phyloP scores from a whole-genome alignment of 2,329 filamentous ascomycete genomes.

The Metarhizium rileyi region DNA sequence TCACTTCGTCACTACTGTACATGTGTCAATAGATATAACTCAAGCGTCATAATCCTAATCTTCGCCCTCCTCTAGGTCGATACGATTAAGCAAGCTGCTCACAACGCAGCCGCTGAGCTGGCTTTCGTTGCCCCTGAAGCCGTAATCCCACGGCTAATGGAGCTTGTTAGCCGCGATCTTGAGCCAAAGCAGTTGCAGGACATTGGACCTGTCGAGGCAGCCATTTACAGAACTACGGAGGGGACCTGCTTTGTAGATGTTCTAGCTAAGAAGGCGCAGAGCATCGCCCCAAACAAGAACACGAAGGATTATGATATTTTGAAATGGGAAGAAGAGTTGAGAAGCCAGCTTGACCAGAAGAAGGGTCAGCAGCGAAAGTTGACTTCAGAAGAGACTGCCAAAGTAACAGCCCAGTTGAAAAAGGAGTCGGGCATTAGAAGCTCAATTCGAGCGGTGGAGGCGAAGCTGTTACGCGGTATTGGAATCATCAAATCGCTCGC shows the following conservation, averaged over 20 bases:
- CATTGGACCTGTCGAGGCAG: constrained; percentile 79
- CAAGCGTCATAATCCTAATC: no score
- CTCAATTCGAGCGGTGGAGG: constrained; percentile 59
- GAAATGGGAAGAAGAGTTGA: constrained; percentile 93
- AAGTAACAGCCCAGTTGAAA: constrained; percentile 80
- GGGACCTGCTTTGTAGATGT: constrained; percentile 86
- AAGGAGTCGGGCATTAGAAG: constrained; percentile 76
- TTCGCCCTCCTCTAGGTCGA: no score
- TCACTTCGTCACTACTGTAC: not conserved
- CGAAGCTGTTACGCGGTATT: constrained; percentile 68
- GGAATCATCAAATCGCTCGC: constrained; percentile 78
- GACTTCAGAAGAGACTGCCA: constrained; percentile 76
- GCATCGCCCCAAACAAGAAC: constrained; percentile 69
- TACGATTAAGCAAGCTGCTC: constrained; percentile 58
- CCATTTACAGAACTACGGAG: constrained; percentile 85
- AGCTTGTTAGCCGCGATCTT: constrained; percentile 65
- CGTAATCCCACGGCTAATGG: constrained; percentile 66
- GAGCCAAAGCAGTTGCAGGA: constrained; percentile 57
- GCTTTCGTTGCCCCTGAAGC: constrained; percentile 84
- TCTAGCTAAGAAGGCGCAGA: constrained; percentile 68
- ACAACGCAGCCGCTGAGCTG: constrained; percentile 77
- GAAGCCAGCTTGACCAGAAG: constrained; percentile 81
- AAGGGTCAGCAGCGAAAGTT: constrained; percentile 88
- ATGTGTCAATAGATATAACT: not conserved
- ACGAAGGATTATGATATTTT: constrained; percentile 90